A percentile compares a stretch with the other conserved stretches of the same genome.
These are phyloP conservation scores for Mycena indigotica DNA, from an alignment of 768 basidiomycete genomes.

Conservation along the genomic window DNA sequence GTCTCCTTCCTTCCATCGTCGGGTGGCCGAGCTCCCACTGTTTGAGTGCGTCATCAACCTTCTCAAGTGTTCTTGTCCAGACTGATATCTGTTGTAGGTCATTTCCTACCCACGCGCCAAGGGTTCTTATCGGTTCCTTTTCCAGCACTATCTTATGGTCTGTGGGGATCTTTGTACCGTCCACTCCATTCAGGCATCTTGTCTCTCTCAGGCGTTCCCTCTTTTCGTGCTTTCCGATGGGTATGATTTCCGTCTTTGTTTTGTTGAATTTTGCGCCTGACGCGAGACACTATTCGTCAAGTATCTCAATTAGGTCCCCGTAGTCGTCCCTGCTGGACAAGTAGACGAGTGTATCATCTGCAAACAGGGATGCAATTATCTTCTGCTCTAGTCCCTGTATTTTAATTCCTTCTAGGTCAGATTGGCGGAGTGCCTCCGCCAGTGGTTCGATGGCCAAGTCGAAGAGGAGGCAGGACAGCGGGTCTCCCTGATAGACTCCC, in stretches of 20 bases:
- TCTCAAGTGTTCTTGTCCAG: conserved; percentile 1
- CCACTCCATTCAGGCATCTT: background rate
- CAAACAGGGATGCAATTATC: conserved; percentile 6
- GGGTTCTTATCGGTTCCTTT: conserved; percentile 6
- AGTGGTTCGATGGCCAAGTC: no score
- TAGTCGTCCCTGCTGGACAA: background rate
- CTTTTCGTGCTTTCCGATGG: background rate
- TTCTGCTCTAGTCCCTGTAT: no score
- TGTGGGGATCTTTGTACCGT: conserved; percentile 1
- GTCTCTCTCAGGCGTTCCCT: background rate
- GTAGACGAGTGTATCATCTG: conserved; percentile 10
- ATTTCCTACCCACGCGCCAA: conserved; percentile 13
- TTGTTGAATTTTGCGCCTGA: conserved; percentile 11
- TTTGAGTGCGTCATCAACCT: conserved; percentile 6
- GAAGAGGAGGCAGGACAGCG: no score
- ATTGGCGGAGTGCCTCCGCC: no score
- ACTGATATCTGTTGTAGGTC: background rate
- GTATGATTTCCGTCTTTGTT: conserved; percentile 9
- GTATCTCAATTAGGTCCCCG: background rate
- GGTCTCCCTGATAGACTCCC: no score
- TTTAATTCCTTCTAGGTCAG: no score
- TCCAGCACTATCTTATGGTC: conserved; percentile 6
- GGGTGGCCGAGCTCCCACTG: conserved; percentile 16
- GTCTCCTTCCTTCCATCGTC: conserved; percentile 13
- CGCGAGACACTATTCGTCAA: conserved; percentile 9